phyloP scores from a whole-genome alignment of 768 basidiomycete species.

The Lactifluus hygrophoroides region DNA sequence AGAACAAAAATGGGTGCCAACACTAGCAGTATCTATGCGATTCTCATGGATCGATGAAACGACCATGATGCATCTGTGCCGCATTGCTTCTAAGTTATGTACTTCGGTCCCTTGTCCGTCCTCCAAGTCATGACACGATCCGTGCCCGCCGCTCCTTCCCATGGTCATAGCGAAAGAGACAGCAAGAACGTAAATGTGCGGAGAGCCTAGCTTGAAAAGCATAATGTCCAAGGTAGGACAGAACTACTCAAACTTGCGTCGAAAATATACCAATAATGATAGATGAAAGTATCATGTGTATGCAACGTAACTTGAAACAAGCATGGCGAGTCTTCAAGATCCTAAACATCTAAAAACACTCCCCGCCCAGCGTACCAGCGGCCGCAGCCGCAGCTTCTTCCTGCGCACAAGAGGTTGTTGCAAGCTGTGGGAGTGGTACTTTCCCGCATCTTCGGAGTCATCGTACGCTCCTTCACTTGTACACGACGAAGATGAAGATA shows the following conservation, averaged over 20 bases:
- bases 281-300: background rate
- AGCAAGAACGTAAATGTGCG: background rate
- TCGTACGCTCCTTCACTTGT: background rate
- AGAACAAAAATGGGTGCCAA: no score
- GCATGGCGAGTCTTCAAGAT: background rate
- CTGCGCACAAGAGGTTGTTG: background rate
- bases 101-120: background rate
- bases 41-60: no score
- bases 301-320: background rate
- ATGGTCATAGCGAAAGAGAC: background rate
- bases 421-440: background rate
- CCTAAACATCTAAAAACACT: background rate
- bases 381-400: background rate
- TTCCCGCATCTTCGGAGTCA: background rate
- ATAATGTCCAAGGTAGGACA: background rate
- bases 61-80: background rate
- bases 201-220: background rate
- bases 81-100: background rate
- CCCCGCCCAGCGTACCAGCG: constrained; percentile 10
- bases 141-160: background rate
- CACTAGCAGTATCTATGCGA: no score
- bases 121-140: background rate
- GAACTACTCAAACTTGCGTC: background rate
- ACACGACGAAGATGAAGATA: background rate
- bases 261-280: background rate